phyloP scores from a whole-genome alignment of 192 early-diverging fungal species.

The Backusella australiensis region DNA sequence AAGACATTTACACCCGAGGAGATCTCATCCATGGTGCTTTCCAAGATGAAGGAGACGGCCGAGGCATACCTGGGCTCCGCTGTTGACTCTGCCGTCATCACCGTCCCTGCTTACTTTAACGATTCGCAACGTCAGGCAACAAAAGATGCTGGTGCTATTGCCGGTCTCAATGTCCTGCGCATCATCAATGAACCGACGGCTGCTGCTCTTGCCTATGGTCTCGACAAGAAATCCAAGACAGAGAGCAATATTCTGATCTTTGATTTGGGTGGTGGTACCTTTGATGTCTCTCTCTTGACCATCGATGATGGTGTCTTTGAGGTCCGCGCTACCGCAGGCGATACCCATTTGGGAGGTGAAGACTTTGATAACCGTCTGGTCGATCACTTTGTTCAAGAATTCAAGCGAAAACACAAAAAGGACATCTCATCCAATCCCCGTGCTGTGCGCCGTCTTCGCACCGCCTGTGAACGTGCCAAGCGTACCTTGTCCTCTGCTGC shows the following conservation, averaged over 20 bases:
- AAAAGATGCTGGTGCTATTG: conserved; percentile 87
- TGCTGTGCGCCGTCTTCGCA: conserved; percentile 93
- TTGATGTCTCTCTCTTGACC: conserved; percentile 95
- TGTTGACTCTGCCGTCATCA: conserved; percentile 89
- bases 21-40: conserved; percentile 90
- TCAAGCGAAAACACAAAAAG: conserved; percentile 98
- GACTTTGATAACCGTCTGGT: conserved; percentile 99
- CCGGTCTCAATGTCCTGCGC: conserved; percentile 84
- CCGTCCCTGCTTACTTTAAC: conserved; percentile 99
- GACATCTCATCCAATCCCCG: conserved; percentile 87
- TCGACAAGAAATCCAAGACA: conserved; percentile 85
- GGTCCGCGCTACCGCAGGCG: conserved; percentile 97
- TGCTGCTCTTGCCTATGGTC: conserved; percentile 86
- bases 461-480: conserved; percentile 97
- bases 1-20: conserved; percentile 96
- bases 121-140: conserved; percentile 94
- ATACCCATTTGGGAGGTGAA: conserved; percentile 98
- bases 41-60: conserved; percentile 99
- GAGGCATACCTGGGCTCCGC: conserved; percentile 75
- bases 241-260: conserved; percentile 96
- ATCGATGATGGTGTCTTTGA: conserved; percentile 98
- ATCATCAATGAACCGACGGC: conserved; percentile 96
- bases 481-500: conserved; percentile 90
- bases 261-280: conserved; percentile 97
- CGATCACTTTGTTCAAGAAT: conserved; percentile 90